Evolutionary conservation across 148 eudicot genomes (phyloP).

Genomic region (Diospyros lotus): DNA sequence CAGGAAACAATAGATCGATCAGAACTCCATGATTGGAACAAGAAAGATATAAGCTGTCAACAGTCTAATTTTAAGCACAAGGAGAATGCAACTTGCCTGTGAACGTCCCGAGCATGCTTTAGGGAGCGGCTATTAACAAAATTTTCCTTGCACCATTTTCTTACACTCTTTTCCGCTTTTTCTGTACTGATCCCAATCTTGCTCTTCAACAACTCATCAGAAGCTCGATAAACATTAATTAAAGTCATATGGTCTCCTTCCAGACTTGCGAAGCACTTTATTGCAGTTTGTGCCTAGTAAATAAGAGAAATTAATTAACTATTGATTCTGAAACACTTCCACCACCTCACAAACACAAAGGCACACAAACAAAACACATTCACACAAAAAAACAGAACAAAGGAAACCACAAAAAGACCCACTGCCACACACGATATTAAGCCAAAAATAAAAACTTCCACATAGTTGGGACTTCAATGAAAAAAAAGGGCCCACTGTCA

Average conservation of each 20-base stretch:
- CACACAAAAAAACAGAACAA: too few relatives aligned
- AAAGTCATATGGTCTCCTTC: constrained; percentile 91
- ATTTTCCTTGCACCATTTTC: constrained; percentile 91
- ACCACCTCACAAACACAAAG: too few relatives aligned
- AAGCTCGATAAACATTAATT: constrained; percentile 65
- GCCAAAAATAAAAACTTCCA: too few relatives aligned
- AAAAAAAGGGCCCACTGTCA: too few relatives aligned
- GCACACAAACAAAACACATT: too few relatives aligned
- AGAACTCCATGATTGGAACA: background rate
- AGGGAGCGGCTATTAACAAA: constrained; percentile 78
- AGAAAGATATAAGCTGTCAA: background rate
- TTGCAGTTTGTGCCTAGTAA: constrained; percentile 60
- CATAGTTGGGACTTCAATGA: too few relatives aligned
- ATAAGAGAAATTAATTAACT: constrained; percentile 5
- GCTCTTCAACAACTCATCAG: constrained; percentile 66
- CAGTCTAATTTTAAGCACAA: background rate
- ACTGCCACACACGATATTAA: too few relatives aligned
- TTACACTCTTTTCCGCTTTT: constrained; percentile 57
- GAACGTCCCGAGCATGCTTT: constrained; percentile 83
- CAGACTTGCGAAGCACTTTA: constrained; percentile 64
- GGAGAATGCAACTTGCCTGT: constrained; percentile 46
- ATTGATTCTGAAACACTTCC: too few relatives aligned
- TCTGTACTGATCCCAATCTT: constrained; percentile 41
- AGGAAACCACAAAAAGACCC: too few relatives aligned
- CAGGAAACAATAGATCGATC: background rate